Base-by-base conservation (phyloP, 345 rosid genomes). In the Clarkia xantiana region DNA sequence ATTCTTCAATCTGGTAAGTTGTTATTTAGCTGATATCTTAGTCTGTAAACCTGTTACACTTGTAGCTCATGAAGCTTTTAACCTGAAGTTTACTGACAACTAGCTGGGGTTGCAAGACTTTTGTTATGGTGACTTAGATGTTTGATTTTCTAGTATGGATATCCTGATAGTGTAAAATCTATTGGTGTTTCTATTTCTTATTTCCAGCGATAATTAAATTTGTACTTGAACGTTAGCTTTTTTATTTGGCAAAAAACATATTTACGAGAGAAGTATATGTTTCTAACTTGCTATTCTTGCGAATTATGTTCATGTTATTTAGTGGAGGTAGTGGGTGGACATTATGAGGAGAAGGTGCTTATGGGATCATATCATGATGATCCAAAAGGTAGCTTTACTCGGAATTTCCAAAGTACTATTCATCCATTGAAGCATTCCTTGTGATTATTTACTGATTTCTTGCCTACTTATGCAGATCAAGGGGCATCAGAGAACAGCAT, bases 401-500 rank as follows among this genome's bases (percentile, higher is more conserved):
- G 19, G 2, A 22, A 17, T 18, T 6, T 40, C 19, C 14, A n/a
- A 10, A 29, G 6, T 29, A 29, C 36, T 29, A 10, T 29, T 29
- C 20, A 36, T 11, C 6, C 1, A 20, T 15, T 39, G 40, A 18
- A 49, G 5, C 1, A 22, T 10, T 49, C 29, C 6, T 10, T 20
- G 2, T 3, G 38, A 7, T 40, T 11, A 8, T 12, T 51, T 36
- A 19, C 39, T 29, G 39, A 49, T 12, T 40, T 18, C 18, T 64
- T 41, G 29, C 44, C 36, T 29, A 3, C 8, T 0, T 4, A 29
- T 64, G 71, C 76, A 88, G 95, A 84, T 69, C 86, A 71, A 64
- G 40, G 63, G 59, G 65, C 67, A 17, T 60, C 77, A 12, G 97
- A 88, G 47, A 84, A 64, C 76, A 82, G 77, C 75, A 84, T 88